These are phyloP conservation scores for Orbilia quercus DNA, from an alignment of 2,329 filamentous ascomycete species.

Conservation along the genomic window DNA sequence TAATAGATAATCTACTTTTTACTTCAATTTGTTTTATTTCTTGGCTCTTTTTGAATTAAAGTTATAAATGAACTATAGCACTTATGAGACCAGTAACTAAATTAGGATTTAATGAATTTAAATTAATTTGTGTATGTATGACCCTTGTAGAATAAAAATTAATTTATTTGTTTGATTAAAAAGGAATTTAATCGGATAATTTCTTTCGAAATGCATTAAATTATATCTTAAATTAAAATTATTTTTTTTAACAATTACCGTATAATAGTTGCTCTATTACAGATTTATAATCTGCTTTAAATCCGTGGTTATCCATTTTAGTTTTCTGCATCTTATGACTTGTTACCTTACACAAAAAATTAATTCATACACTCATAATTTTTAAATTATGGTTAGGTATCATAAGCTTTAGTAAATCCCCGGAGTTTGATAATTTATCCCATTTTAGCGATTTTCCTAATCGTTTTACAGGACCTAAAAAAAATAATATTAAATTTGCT, in stretches of 20 bases:
- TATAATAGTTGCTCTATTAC: conserved; percentile 52
- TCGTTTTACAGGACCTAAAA: too few relatives aligned
- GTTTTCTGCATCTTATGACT: conserved; percentile 51
- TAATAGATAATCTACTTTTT: background rate
- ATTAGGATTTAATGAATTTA: conserved; percentile 8
- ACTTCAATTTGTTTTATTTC: conserved; percentile 6
- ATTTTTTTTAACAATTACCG: conserved; percentile 13
- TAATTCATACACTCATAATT: conserved; percentile 22
- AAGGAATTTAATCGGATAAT: background rate
- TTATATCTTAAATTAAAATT: conserved; percentile 44
- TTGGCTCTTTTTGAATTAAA: conserved; percentile 1
- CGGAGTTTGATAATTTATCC: too few relatives aligned
- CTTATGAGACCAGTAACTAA: conserved; percentile 13
- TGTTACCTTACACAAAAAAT: conserved; percentile 25
- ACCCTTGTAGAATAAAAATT: background rate
- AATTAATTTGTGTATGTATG: conserved; percentile 8
- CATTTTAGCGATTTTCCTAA: too few relatives aligned
- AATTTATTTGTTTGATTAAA: too few relatives aligned
- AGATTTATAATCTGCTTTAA: conserved; percentile 57
- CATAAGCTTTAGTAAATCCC: conserved; percentile 22
- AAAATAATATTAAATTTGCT: too few relatives aligned
- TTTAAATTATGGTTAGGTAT: conserved; percentile 28
- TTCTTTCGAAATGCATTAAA: conserved; percentile 10
- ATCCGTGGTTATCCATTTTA: conserved; percentile 58
- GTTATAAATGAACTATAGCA: background rate